Evolutionary conservation across 306 rosid species (phyloP), one percentile per base, ranked within the genome.

Genomic region (Prosopis cineraria): DNA sequence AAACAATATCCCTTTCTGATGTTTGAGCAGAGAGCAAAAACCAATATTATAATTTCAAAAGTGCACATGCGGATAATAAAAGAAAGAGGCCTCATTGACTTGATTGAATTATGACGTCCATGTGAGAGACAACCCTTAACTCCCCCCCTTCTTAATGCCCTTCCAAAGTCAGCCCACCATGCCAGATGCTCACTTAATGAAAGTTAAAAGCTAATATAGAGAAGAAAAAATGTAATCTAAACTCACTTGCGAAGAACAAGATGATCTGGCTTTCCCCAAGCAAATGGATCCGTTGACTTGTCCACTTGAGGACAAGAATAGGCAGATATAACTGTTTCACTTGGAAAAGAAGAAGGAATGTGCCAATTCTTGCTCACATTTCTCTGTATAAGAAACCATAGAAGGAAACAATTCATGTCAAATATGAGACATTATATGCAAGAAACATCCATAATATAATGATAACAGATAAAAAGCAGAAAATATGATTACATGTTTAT

Each of bases 321-420:
- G 41, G 98, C 97, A 84, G 89, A 87, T 76, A 87, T 85, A 81
- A 94, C 98, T 27, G 88, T 84, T 81, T 88, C 94, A 83, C 98
- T 92, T 27, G 97, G 98, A 86, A 94, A 94, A 71, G 93, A 82
- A 55, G 87, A 74, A 70, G 98, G 97, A 63, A 94, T 88, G 60
- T 94, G 97, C 98, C 98, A 94, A 85, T 94, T 94, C 90, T 94
- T 94, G 93, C 98, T 94, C 79, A 94, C 90, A 83, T 94, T 94
- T 87, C 98, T 94, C 98, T 94, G 89, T 66, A 78, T 33, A 59
- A 74, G 71, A 60, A 59, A 40, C 31, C 80, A 69, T 29, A n/a
- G 71, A 73, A 47, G 29, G 9, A n/a, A 22, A 40, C 16, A 33
- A 20, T 37, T 77, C 74, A 44, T 55, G 56, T 53, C 48, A 74